Conservation (phyloP, 495 filamentous ascomycete genomes). For the Tuber magnatum region DNA sequence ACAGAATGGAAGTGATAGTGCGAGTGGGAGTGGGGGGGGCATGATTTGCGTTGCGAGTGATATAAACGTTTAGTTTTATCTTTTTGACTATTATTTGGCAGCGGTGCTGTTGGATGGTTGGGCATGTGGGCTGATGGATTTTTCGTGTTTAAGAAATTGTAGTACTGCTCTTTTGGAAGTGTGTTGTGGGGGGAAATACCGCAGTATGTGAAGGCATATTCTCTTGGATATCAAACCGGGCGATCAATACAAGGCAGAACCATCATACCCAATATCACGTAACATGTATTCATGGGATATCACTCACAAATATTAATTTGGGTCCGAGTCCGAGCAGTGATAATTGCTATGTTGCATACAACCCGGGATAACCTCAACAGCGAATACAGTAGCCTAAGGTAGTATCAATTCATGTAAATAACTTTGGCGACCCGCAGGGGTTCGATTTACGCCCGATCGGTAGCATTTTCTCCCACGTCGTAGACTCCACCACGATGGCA, state of each 20-base stretch:
- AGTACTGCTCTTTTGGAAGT: not conserved
- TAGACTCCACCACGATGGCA: not conserved
- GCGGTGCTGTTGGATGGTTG: not conserved
- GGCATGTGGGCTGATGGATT: not conserved
- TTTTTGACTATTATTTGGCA: not conserved
- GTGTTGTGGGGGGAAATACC: not conserved
- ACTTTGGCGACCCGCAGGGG: not conserved
- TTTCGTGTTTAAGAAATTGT: not conserved
- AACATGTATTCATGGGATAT: not conserved
- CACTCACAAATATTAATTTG: not conserved
- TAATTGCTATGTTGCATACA: not conserved
- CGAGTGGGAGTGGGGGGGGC: not conserved
- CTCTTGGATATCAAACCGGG: not conserved
- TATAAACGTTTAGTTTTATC: not conserved
- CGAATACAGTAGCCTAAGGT: not conserved
- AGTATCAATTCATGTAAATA: not conserved
- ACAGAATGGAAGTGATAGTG: constrained; percentile 14
- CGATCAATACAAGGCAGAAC: not conserved
- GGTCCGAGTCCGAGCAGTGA: not conserved
- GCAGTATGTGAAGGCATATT: not conserved
- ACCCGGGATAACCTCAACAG: not conserved
- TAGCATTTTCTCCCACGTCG: not conserved
- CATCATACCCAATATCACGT: not conserved
- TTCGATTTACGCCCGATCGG: not conserved
- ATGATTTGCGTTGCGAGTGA: not conserved